A percentile compares a stretch with the other conserved stretches of the same genome.
Conservation (phyloP, 371 early-diverging fungal genomes). For the Actinomucor elegans region DNA sequence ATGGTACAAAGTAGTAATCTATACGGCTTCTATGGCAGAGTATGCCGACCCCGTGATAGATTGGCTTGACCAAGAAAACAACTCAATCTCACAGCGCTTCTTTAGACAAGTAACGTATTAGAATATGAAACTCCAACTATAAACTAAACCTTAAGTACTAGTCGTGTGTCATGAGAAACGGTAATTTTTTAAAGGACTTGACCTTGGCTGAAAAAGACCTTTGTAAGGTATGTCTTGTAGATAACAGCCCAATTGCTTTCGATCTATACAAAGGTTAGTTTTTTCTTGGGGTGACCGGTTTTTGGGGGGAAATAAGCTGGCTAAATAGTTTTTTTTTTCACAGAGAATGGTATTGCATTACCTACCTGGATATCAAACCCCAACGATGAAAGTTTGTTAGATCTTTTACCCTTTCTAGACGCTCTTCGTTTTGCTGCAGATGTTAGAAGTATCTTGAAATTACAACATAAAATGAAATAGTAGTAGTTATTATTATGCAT, state of each 20-base stretch:
- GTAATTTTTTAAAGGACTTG: slow-evolving; percentile 90
- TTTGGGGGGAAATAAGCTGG: background rate
- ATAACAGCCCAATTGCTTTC: slow-evolving; percentile 89
- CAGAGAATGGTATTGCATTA: slow-evolving; percentile 87
- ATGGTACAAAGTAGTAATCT: slow-evolving; percentile 98
- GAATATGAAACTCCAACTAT: no score
- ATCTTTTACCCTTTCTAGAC: slow-evolving; percentile 84
- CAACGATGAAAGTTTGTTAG: slow-evolving; percentile 80
- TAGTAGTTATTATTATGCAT: no score
- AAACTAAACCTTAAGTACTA: no score
- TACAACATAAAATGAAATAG: slow-evolving; percentile 5
- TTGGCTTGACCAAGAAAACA: slow-evolving; percentile 83
- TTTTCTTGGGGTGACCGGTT: background rate
- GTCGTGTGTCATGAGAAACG: slow-evolving; percentile 74
- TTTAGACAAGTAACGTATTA: slow-evolving; percentile 91
- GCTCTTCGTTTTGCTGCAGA: slow-evolving; percentile 84
- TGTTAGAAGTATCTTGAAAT: slow-evolving; percentile 65
- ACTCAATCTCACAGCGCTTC: slow-evolving; percentile 79
- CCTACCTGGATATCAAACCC: slow-evolving; percentile 80
- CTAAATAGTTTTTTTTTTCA: background rate
- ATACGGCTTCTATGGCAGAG: slow-evolving; percentile 96
- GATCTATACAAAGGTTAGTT: slow-evolving; percentile 75
- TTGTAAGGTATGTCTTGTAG: slow-evolving; percentile 86
- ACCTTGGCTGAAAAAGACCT: slow-evolving; percentile 80
- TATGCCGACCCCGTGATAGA: slow-evolving; percentile 98